Evolutionary conservation across 2,329 filamentous ascomycete genomes (phyloP), one percentile per base, ranked within the genome.

Genomic region (Fusarium siculi): DNA sequence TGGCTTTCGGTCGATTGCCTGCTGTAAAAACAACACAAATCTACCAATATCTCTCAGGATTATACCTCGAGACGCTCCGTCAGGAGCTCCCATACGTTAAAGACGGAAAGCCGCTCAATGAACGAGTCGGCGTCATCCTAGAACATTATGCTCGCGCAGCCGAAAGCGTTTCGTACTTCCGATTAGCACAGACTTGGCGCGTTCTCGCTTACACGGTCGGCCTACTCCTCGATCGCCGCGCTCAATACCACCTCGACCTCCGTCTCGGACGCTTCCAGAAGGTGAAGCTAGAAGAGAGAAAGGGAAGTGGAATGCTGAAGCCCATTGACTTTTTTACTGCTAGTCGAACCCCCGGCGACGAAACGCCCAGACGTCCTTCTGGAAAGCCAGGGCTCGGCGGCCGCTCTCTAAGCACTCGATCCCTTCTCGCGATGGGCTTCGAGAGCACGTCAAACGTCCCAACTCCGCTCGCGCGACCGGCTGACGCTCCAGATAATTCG

Each of bases 151-250:
- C 89, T 6, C 82, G 80, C 30, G 86, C 87, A n/a, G 88, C 90
- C 4, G 89, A 91, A 72, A 82, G 81, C 7, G 86, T 87, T 25
- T 86, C 85, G 37, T 83, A 89, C 53, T 92, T 88, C 76, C 85
- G 90, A 2, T 83, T 92, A 1, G 88, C 90, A 9, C 90, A 92
- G 76, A 90, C 89, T 2, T 92, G 90, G 90, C 86, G 89, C 36
- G 84, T 91, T 18, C 77, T 92, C 25, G 86, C 87, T 1, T 91
- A 88, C 74, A 87, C 87, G 15, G 86, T 90, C 72, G 81, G 83
- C 25, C 79, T 90, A 18, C 82, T 92, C 2, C 82, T 92, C 4
- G 82, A 81, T 21, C 84, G 86, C 36, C 84, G 90, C 34, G 89
- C 87, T 2, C 85, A 88, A 47, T 89, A 88, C 67, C 90, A 92